phyloP scores from a whole-genome alignment of 495 filamentous ascomycete genomes.

The Aspergillus nidulans region DNA sequence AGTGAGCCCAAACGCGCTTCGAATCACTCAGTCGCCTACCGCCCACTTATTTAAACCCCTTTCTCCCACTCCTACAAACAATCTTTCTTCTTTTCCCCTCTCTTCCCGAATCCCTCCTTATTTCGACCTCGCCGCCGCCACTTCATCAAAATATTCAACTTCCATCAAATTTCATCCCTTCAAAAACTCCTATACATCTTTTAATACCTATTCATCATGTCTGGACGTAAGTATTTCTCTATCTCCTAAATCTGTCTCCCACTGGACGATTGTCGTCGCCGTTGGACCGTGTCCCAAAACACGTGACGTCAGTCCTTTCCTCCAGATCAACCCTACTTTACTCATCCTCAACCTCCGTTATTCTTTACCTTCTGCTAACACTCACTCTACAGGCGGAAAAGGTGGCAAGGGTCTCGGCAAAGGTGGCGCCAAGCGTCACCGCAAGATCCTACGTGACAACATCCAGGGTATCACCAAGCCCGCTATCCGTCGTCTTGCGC shows the following conservation, averaged over 20 bases:
- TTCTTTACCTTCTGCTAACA: conserved; percentile 16
- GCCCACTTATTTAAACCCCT: conserved; percentile 33
- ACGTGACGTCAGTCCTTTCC: conserved; percentile 21
- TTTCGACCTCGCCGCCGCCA: conserved; percentile 16
- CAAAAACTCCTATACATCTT: conserved; percentile 16
- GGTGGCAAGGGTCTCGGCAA: conserved; percentile 83
- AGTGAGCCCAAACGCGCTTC: conserved; percentile 7
- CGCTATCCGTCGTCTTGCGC: conserved; percentile 63
- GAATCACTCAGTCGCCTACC: conserved; percentile 24
- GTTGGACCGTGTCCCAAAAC: conserved; percentile 1
- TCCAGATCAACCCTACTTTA: too few species aligned
- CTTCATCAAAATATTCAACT: conserved; percentile 12
- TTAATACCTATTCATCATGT: conserved; percentile 60
- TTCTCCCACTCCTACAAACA: conserved; percentile 15
- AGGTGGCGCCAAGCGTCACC: conserved; percentile 97
- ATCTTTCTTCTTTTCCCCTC: conserved; percentile 14
- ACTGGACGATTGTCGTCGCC: conserved; percentile 7
- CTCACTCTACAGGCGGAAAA: conserved; percentile 65
- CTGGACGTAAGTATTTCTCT: conserved; percentile 78
- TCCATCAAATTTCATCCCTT: conserved; percentile 30
- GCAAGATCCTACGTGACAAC: conserved; percentile 99
- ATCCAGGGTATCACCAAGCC: conserved; percentile 83
- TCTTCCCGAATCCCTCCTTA: conserved; percentile 14
- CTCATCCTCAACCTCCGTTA: neutral
- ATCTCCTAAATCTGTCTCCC: neutral